Conservation (phyloP, 2,329 filamentous ascomycete genomes). For the Cladosporium sp. region DNA sequence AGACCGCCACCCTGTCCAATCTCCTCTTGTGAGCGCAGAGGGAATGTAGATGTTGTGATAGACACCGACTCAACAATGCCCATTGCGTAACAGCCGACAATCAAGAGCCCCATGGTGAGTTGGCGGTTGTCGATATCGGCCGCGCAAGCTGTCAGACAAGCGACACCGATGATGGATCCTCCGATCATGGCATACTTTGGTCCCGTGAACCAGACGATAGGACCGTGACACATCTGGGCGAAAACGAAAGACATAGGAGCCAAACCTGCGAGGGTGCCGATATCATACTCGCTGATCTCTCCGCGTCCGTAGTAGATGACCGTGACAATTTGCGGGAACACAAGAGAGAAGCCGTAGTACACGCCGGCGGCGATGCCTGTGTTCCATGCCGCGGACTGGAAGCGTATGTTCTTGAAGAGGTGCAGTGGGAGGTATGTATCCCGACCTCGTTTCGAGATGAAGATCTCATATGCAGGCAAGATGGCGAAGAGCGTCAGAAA, state of each 20-base stretch:
- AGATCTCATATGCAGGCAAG: slow-evolving; percentile 32
- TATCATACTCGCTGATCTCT: slow-evolving; percentile 32
- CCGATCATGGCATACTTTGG: slow-evolving; percentile 34
- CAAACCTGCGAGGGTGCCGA: slow-evolving; percentile 31
- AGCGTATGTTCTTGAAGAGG: slow-evolving; percentile 33
- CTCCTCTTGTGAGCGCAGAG: slow-evolving; percentile 32
- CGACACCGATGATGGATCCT: slow-evolving; percentile 27
- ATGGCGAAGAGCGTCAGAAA: slow-evolving; percentile 28
- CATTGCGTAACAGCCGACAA: slow-evolving; percentile 29
- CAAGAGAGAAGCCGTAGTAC: slow-evolving; percentile 31
- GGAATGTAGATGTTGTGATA: slow-evolving; percentile 32
- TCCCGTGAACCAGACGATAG: slow-evolving; percentile 31
- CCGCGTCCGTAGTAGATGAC: slow-evolving; percentile 30
- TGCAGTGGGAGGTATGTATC: slow-evolving; percentile 33
- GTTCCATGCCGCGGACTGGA: slow-evolving; percentile 31
- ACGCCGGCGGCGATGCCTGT: slow-evolving; percentile 31
- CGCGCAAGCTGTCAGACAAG: slow-evolving; percentile 29
- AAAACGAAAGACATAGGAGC: slow-evolving; percentile 33
- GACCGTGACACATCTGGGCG: slow-evolving; percentile 33
- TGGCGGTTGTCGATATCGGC: slow-evolving; percentile 28
- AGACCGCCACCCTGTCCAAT: slow-evolving; percentile 31
- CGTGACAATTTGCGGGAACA: slow-evolving; percentile 32
- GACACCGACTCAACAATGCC: slow-evolving; percentile 32
- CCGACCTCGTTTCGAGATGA: slow-evolving; percentile 27
- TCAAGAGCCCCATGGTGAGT: slow-evolving; percentile 29